Base-by-base conservation (phyloP, 208 protist species). In the Angomonas ambiguus region DNA sequence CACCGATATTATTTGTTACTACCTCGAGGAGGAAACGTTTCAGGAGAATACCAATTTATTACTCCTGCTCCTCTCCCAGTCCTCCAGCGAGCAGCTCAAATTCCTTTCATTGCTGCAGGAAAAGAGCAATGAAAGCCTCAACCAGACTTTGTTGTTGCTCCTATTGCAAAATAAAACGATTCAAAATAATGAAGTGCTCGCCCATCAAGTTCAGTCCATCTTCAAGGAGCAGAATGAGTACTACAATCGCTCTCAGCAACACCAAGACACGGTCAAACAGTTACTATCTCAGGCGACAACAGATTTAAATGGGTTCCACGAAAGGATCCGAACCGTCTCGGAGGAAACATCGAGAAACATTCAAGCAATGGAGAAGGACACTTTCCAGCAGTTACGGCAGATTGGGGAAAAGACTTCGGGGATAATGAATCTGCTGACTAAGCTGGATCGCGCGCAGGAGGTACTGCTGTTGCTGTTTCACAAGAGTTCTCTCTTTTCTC, bases 11-110 rank as follows among this genome's bases (percentile, higher is more conserved):
- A 58, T 96, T 6, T 96, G 90, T 67, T 76, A 83, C 10, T 92
- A 91, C 65, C 72, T 92, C 48, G 79, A 92, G 60, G 87, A 93
- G 62, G 87, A 93, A 62, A 57, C 88, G 5, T 96, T 91, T 69
- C 90, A 96, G 59, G 74, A 96, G 71, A 87, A 87, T 63, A 96
- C 90, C 5, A 87, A 92, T 45, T 16, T n/a, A 16, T 45, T 45
- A 45, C 8, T 45, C 16, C 38, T n/a, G 8, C 38, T n/a, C 16
- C 16, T 45, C 8, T 45, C 38, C 11, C 38, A 45, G 16, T n/a
- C 8, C 8, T 45, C 38, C 11, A 45, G 38, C 11, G 16, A 45
- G 16, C 38, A 16, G 38, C 16, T 45, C 8, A n/a, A n/a, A 45
- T 45, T 45, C 16, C 16, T 45, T 8, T 8, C 8, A 45, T n/a